Base-by-base conservation (phyloP, 148 eudicot species). In the Silene latifolia region DNA sequence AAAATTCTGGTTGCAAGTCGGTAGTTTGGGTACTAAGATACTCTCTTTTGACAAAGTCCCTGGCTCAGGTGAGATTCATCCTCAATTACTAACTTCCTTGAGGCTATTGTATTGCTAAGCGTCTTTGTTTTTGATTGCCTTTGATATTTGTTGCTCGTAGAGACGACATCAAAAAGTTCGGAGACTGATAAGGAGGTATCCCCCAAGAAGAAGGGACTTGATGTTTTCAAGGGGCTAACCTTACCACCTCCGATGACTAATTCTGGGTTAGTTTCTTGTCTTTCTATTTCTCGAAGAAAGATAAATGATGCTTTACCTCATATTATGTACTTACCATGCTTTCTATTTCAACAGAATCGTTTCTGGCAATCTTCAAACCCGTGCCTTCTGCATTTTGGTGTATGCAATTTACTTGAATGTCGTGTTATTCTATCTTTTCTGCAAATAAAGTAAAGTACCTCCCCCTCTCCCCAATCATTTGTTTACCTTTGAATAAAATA, bases 331-430 rank as follows among this genome's bases (percentile, higher is more conserved):
- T 51, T 0, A 51, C 29, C 29, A 27, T 27, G 29, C 29, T 27
- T 27, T 27, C 29, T 27, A 27, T 27, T 27, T 58, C 15, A 58
- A 58, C 62, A 58, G 62, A 58, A 58, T 8, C 5, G 62, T 8
- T 14, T 58, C 18, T 58, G 62, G 62, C 62, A 58, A 58, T 0
- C 62, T 58, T 2, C 4, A 17, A 58, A 58, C 62, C 5, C 62
- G 62, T 58, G 62, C 62, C 62, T 58, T 58, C 62, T 58, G 15
- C 15, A n/a, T 58, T 58, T 58, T 58, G 62, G n/a, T 58, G 62
- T 58, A 58, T 58, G 62, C 15, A 17, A 58, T n/a, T 58, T 18
- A 58, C 62, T 58, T 18, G 15, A 58, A 58, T 58, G 62, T 27
- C 29, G 29, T 27, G 29, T 27, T 27, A 27, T 27, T 27, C 29